Evolutionary conservation across 805 yeast species (phyloP), one percentile per base, ranked within the genome.

Genomic region (Diddensiella caesifluorescens): DNA sequence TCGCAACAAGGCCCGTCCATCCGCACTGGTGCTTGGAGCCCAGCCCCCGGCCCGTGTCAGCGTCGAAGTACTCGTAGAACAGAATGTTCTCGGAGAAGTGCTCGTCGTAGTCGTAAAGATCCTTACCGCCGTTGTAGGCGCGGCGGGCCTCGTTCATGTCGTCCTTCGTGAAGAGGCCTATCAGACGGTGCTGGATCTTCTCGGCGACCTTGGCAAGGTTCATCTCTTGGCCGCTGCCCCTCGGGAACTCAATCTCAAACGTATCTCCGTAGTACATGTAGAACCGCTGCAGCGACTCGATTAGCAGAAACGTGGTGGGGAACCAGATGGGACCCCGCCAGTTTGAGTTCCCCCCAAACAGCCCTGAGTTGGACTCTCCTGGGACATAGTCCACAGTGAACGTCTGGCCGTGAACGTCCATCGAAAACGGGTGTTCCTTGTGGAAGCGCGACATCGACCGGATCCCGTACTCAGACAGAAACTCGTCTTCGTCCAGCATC

Each of bases 241-340:
- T 80, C 16, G 96, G 96, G 62, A 89, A 85, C 63, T 86, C 92
- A 38, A 89, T 83, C 62, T 83, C 83, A 57, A 88, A 74, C 39
- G 74, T 80, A 21, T 89, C 79, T 9, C 97, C 97, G 60, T 87
- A 88, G 68, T 87, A 88, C 56, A 88, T 68, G 61, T 80, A 86
- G 62, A 86, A 86, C 54, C 95, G 72, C 63, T 88, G 92, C 53
- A 88, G 68, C 0, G 95, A 78, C 66, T 88, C 97, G 44, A 88
- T 85, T 29, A 88, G 67, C 47, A 88, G 67, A 62, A 88, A 88
- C 56, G 83, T 88, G 9, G 85, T 85, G 16, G 97, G 95, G 71
- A 88, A 87, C 97, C 97, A 88, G 52, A 88, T 87, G 12, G 97
- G 96, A 2, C 97, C 97, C 62, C 97, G 74, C 97, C 97, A 88